These are phyloP conservation scores for Perkinsus olseni DNA, from an alignment of 169 alveolate species.

Conservation along the genomic window DNA sequence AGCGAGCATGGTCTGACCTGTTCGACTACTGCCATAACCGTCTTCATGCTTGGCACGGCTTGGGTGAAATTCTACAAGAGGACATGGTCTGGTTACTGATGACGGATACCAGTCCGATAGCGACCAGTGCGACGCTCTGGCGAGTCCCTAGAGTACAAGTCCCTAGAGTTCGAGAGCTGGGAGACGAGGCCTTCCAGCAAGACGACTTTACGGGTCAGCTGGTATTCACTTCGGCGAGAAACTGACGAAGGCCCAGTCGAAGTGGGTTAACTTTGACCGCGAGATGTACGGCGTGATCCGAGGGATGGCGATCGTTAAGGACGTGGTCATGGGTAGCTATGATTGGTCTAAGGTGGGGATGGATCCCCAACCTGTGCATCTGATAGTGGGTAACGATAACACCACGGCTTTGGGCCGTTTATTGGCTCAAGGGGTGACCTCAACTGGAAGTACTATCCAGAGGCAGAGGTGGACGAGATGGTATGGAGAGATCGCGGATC, in stretches of 20 bases:
- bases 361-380: neutral
- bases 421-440: neutral
- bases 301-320: neutral
- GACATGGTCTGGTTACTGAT: neutral
- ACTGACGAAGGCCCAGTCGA: too few species aligned
- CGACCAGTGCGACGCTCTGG: neutral
- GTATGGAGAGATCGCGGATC: neutral
- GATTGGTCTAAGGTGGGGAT: neutral
- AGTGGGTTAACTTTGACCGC: too few species aligned
- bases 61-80: neutral
- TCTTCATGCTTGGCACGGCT: neutral
- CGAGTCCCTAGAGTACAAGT: neutral
- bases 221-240: too few species aligned
- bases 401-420: neutral
- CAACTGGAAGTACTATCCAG: neutral
- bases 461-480: neutral
- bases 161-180: neutral
- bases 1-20: neutral
- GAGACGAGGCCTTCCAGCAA: too few species aligned
- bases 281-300: neutral
- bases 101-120: neutral
- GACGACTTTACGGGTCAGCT: neutral
- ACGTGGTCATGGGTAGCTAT: neutral
- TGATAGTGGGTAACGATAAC: neutral
- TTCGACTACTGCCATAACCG: neutral